Evolutionary conservation across 2,329 filamentous ascomycete genomes (phyloP).

Genomic region (Pyrenochaeta sp.): DNA sequence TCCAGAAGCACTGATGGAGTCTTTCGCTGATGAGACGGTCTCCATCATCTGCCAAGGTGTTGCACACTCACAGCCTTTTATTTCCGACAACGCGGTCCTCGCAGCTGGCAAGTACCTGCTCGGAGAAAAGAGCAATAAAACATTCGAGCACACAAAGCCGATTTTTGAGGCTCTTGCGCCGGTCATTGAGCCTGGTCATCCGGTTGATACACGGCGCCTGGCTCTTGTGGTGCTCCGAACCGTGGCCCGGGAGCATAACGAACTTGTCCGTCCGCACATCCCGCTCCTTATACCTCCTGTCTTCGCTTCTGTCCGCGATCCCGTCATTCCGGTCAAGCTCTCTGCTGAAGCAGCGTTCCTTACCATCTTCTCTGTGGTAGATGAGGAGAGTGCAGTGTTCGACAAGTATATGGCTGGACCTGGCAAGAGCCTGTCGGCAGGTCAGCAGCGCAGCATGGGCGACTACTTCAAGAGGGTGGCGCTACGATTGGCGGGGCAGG

Average conservation of each 20-base stretch:
- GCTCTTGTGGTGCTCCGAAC: conserved; percentile 89
- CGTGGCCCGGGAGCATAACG: conserved; percentile 78
- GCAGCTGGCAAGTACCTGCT: conserved; percentile 92
- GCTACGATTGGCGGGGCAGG: conserved; percentile 82
- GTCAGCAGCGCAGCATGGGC: conserved; percentile 85
- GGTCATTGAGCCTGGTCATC: conserved; percentile 78
- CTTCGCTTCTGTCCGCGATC: conserved; percentile 89
- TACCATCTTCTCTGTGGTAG: conserved; percentile 86
- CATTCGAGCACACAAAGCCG: conserved; percentile 78
- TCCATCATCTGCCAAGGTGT: conserved; percentile 84
- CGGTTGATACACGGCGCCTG: conserved; percentile 84
- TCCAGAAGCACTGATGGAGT: conserved; percentile 71
- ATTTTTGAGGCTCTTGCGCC: conserved; percentile 81
- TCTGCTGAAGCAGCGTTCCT: conserved; percentile 95
- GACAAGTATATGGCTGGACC: conserved; percentile 85
- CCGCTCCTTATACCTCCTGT: conserved; percentile 80
- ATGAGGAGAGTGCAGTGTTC: conserved; percentile 85
- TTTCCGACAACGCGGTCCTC: conserved; percentile 87
- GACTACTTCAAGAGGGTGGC: conserved; percentile 98
- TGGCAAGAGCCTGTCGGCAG: conserved; percentile 70
- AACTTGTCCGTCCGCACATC: conserved; percentile 83
- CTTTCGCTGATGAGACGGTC: conserved; percentile 76
- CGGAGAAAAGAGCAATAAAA: conserved; percentile 68
- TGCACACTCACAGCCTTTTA: conserved; percentile 73
- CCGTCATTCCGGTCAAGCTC: conserved; percentile 93